Evolutionary conservation across 139 green algal species (phyloP), one percentile per base, ranked within the genome.

Genomic region (Tetradesmus obliquus): DNA sequence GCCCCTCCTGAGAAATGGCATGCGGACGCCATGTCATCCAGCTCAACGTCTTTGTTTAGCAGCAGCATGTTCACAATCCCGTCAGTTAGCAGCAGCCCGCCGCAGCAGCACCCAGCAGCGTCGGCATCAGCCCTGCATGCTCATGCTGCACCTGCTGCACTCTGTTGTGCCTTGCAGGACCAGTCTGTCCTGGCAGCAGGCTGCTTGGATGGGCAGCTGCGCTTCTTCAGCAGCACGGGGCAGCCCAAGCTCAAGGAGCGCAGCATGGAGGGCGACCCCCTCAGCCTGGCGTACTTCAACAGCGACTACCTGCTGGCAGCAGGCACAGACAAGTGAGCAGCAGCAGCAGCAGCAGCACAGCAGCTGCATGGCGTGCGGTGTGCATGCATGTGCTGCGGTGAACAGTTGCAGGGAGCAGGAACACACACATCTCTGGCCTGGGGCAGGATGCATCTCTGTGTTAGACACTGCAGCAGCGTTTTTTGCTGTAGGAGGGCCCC

Each of bases 141-240:
- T 45, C 32, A 45, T 24, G 15, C 17, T 76, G 5, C 15, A 76
- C 66, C 2, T 3, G 3, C 17, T 24, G 17, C 66, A 76, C n/a
- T 3, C 66, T 76, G 3, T 83, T 66, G 84, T 84, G 71, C 10
- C 55, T 55, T 91, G 32, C 88, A 92, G 89, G 89, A 92, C 82
- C 58, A 83, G 55, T 45, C 81, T 24, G 86, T 95, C 71, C 89
- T 98, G 72, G 93, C 94, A 20, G 95, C 95, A 4, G 96, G 96
- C 51, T 97, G 95, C 93, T 96, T 97, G 91, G 96, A 98, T 91
- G 95, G 95, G 3, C 93, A 87, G 19, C 92, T 98, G 22, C 95
- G 95, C 54, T 98, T 97, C 89, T 97, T 97, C 94, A 90, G 93
- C 88, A 84, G 96, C 60, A 95, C 82, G 72, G 96, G 96, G 3